phyloP scores from a whole-genome alignment of 257 asterid species.

The Anisodus acutangulus region DNA sequence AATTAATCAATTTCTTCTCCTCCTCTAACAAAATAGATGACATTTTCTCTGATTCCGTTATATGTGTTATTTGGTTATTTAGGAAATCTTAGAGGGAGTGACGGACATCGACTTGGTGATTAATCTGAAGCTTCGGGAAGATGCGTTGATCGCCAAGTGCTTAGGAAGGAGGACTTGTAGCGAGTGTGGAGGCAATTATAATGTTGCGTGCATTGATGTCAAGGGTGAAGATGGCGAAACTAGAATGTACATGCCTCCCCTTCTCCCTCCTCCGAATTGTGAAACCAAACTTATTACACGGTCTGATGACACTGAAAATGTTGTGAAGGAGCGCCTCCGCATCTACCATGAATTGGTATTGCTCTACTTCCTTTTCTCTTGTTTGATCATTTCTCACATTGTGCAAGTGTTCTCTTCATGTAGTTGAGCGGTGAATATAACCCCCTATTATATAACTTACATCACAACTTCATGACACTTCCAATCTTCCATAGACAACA shows the following conservation, averaged over 20 bases:
- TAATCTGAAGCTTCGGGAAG: constrained; percentile 85
- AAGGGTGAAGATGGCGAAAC: constrained; percentile 66
- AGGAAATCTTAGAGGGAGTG: constrained; percentile 94
- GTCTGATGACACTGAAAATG: constrained; percentile 84
- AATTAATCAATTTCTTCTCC: background rate
- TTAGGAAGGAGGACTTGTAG: constrained; percentile 95
- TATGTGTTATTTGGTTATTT: constrained; percentile 34
- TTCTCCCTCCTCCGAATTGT: constrained; percentile 90
- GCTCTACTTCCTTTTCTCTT: background rate
- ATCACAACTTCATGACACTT: background rate
- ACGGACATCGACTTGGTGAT: constrained; percentile 86
- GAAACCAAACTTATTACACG: constrained; percentile 78
- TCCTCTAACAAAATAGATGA: background rate
- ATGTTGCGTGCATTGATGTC: constrained; percentile 83
- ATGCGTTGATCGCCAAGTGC: constrained; percentile 89
- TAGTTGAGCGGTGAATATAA: constrained; percentile 2
- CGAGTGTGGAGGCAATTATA: constrained; percentile 86
- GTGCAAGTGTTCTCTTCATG: background rate
- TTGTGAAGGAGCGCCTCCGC: constrained; percentile 82
- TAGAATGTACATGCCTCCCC: constrained; percentile 92
- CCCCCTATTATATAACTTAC: background rate
- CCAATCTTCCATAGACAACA: background rate
- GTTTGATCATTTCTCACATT: background rate
- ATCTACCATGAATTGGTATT: constrained; percentile 78
- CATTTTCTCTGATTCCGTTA: background rate